Evolutionary conservation across 345 rosid genomes (phyloP).

Genomic region (Excoecaria cochinchinensis): DNA sequence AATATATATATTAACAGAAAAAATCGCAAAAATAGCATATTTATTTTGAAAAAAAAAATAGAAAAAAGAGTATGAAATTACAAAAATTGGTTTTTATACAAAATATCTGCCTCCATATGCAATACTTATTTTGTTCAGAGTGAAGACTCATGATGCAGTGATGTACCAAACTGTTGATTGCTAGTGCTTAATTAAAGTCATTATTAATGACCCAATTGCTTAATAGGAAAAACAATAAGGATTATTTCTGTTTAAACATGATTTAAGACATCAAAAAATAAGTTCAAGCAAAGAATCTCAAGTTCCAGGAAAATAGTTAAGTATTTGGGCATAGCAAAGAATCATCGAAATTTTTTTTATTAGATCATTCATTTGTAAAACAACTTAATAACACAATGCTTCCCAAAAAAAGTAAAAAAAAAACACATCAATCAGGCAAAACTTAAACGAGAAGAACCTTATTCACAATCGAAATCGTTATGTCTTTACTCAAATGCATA

Average conservation of each 20-base stretch:
- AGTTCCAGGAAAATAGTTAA: too few relatives aligned
- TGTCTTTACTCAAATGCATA: too few relatives aligned
- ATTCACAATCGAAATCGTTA: too few relatives aligned
- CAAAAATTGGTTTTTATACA: neutral
- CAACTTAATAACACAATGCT: neutral
- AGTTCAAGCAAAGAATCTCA: neutral
- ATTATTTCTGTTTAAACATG: neutral
- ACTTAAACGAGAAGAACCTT: neutral
- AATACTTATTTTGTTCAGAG: neutral
- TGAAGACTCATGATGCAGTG: too few relatives aligned
- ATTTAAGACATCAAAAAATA: neutral
- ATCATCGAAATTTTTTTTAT: too few relatives aligned
- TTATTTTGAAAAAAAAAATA: too few relatives aligned
- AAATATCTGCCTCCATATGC: neutral
- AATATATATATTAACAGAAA: neutral
- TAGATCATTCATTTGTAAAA: too few relatives aligned
- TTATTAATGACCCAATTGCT: neutral
- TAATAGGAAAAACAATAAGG: neutral
- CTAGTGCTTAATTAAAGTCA: neutral
- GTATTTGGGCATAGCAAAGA: too few relatives aligned
- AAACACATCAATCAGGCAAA: too few relatives aligned
- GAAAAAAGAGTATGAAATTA: neutral
- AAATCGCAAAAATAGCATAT: neutral
- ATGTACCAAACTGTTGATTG: neutral
- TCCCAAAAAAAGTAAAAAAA: neutral